These are phyloP conservation scores for Seminavis robusta DNA, from an alignment of 108 stramenopile genomes.

Conservation along the genomic window DNA sequence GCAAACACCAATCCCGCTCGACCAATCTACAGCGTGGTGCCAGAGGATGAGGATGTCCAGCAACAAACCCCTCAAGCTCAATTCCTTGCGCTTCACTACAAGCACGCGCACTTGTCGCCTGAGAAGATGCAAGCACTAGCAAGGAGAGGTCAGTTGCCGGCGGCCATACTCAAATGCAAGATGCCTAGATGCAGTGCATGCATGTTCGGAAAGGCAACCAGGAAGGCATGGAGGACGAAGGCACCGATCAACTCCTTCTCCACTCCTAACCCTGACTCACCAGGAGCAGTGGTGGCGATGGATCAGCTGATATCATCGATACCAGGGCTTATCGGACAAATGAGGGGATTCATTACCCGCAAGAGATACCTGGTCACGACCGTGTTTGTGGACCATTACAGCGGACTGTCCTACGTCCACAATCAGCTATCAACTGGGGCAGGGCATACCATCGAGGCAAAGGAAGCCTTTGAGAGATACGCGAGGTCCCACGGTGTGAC, in stretches of 20 bases:
- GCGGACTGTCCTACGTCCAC: not conserved
- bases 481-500: not conserved
- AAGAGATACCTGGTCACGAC: not conserved
- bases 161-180: conserved; percentile 13
- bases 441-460: not conserved
- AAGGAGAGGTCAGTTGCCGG: conserved; percentile 21
- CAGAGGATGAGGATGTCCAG: conserved; percentile 13
- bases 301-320: conserved; percentile 42
- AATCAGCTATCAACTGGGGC: not conserved
- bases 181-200: conserved; percentile 34
- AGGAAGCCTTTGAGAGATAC: not conserved
- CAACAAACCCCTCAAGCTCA: conserved; percentile 10
- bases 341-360: conserved; percentile 29
- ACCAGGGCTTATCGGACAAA: conserved; percentile 48
- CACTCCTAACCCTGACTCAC: too few species aligned
- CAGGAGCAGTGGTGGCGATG: conserved; percentile 38
- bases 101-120: conserved; percentile 18
- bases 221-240: conserved; percentile 9
- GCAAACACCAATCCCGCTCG: not conserved
- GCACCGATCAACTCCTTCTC: too few species aligned
- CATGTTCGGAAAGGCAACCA: conserved; percentile 8
- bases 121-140: conserved; percentile 26
- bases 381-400: not conserved
- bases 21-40: too few species aligned
- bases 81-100: conserved; percentile 20